Evolutionary conservation across 75 land plant genomes (phyloP).

Genomic region (Cunninghamia lanceolata): DNA sequence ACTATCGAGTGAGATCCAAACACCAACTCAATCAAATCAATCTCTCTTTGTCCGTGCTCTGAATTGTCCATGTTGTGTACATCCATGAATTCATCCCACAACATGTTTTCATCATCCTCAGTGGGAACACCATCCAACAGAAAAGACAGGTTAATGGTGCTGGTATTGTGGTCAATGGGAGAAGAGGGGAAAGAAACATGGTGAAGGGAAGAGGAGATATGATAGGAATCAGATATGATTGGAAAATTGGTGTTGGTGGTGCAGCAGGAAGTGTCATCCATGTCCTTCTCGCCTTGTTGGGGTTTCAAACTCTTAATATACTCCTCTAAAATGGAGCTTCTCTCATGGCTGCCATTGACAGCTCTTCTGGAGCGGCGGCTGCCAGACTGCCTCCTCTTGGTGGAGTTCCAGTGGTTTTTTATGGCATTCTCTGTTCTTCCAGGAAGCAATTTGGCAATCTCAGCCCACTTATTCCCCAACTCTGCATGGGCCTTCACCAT

Average conservation of each 20-base stretch:
- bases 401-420: too few species aligned
- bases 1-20: too few species aligned
- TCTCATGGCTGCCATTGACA: background rate
- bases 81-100: background rate
- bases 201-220: background rate
- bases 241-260: background rate
- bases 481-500: slow-evolving; percentile 54
- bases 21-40: background rate
- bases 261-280: background rate
- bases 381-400: slow-evolving; percentile 60
- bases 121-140: background rate
- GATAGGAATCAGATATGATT: background rate
- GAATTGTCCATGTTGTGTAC: background rate
- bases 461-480: slow-evolving; percentile 81
- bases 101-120: background rate
- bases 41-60: background rate
- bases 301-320: slow-evolving; percentile 21
- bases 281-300: too few species aligned
- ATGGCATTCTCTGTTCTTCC: slow-evolving; percentile 85
- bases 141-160: background rate
- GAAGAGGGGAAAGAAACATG: too few species aligned
- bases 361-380: slow-evolving; percentile 23
- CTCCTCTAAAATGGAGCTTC: slow-evolving; percentile 18
- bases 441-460: slow-evolving; percentile 78
- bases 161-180: too few species aligned